Conservation (phyloP, 140 eudicot genomes). For the Ambrosia hybrid region DNA sequence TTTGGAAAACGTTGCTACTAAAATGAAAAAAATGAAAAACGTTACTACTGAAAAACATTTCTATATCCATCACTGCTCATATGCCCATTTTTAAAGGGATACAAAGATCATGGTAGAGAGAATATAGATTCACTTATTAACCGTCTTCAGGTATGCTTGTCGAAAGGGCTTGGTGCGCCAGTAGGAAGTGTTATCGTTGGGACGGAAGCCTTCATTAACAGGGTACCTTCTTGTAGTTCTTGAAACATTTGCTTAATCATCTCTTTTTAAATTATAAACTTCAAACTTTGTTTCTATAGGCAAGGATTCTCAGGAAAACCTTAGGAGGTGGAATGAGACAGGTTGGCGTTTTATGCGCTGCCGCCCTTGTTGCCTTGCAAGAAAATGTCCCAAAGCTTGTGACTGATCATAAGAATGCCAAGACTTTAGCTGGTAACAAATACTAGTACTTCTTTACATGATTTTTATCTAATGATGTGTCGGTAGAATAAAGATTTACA, state of each 20-base stretch:
- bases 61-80: too few species aligned
- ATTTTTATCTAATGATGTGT: too few species aligned
- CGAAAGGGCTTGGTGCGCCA: conserved; percentile 98
- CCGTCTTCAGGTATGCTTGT: conserved; percentile 62
- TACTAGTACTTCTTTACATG: neutral
- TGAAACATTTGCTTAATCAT: too few species aligned
- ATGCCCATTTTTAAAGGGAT: neutral
- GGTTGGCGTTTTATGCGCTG: conserved; percentile 89
- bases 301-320: conserved; percentile 81
- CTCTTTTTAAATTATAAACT: neutral
- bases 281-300: conserved; percentile 40
- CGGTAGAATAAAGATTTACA: too few species aligned
- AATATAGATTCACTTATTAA: neutral
- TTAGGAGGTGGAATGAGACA: conserved; percentile 99
- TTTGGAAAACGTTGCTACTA: too few species aligned
- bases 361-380: conserved; percentile 82
- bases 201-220: conserved; percentile 64
- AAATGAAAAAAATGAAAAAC: too few species aligned
- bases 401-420: conserved; percentile 79
- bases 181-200: conserved; percentile 91
- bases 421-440: conserved; percentile 72
- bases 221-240: conserved; percentile 41
- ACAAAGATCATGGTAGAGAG: neutral
- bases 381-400: conserved; percentile 77
- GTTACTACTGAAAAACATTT: too few species aligned